Percentiles rank a stretch among this genome's conserved stretches.
phyloP scores from a whole-genome alignment of 2,329 filamentous ascomycete species.

The Nemania serpens region DNA sequence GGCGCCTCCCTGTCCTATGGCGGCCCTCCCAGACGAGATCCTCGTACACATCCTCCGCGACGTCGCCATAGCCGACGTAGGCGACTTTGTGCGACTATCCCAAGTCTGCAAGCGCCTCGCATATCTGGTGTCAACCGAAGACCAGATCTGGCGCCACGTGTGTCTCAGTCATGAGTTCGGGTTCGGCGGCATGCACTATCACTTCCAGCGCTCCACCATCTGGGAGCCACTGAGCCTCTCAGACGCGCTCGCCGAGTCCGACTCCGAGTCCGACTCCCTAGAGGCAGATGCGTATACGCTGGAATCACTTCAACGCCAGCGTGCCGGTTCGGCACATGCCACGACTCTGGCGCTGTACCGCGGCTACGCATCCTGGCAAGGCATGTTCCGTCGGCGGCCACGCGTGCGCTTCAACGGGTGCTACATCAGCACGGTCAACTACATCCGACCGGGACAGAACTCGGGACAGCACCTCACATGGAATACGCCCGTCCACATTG shows the following conservation, averaged over 20 bases:
- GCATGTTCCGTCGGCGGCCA: slow-evolving; percentile 80
- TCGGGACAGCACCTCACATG: slow-evolving; percentile 74
- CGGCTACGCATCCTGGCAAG: slow-evolving; percentile 60
- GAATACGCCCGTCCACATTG: slow-evolving; percentile 85
- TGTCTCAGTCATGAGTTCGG: slow-evolving; percentile 74
- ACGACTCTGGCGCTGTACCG: slow-evolving; percentile 50
- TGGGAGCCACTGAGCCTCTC: slow-evolving; percentile 54
- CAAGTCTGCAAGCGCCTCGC: slow-evolving; percentile 87
- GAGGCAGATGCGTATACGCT: slow-evolving; percentile 44
- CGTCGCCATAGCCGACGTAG: slow-evolving; percentile 74
- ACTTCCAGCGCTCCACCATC: slow-evolving; percentile 66
- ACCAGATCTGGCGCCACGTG: slow-evolving; percentile 82
- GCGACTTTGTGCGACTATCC: slow-evolving; percentile 74
- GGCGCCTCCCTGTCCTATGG: slow-evolving; percentile 78
- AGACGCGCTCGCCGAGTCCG: slow-evolving; percentile 14
- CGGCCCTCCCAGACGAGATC: slow-evolving; percentile 80
- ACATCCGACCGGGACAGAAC: slow-evolving; percentile 79
- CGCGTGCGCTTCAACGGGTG: slow-evolving; percentile 92
- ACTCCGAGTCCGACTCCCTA: slow-evolving; percentile 28
- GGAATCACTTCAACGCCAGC: slow-evolving; percentile 44
- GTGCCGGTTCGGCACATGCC: slow-evolving; percentile 41
- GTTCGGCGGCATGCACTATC: slow-evolving; percentile 82
- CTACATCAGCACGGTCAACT: slow-evolving; percentile 97
- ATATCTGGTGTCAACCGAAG: slow-evolving; percentile 81
- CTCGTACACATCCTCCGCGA: slow-evolving; percentile 77